Conservation (phyloP, 2,329 filamentous ascomycete genomes). For the Neonectria magnoliae region DNA sequence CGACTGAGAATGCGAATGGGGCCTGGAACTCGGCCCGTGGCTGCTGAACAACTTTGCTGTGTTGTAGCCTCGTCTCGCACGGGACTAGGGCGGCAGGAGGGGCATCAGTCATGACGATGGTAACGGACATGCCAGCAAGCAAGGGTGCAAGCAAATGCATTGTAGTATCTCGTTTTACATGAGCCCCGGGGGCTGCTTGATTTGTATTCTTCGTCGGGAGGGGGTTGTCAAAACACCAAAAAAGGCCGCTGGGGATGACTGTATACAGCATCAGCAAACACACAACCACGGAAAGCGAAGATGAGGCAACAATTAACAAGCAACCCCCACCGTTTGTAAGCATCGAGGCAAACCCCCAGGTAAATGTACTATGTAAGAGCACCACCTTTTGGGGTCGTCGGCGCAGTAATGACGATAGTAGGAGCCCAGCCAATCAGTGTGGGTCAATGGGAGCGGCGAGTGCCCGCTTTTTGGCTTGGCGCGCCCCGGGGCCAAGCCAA, state of each 20-base stretch:
- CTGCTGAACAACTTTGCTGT: slow-evolving; percentile 34
- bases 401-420: slow-evolving; percentile 43
- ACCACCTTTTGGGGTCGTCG: slow-evolving; percentile 16
- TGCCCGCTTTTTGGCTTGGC: slow-evolving; percentile 42
- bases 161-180: background rate
- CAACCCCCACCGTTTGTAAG: slow-evolving; percentile 31
- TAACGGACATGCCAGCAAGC: slow-evolving; percentile 10
- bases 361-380: slow-evolving; percentile 24
- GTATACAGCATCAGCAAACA: slow-evolving; percentile 4
- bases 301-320: slow-evolving; percentile 22
- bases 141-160: background rate
- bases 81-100: slow-evolving; percentile 29
- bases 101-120: slow-evolving; percentile 41
- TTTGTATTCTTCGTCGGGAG: background rate
- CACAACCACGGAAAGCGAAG: slow-evolving; percentile 1
- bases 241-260: slow-evolving; percentile 1
- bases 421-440: slow-evolving; percentile 40
- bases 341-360: slow-evolving; percentile 12
- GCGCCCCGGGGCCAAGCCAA: slow-evolving; percentile 32
- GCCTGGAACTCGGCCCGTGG: slow-evolving; percentile 42
- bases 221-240: background rate
- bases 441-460: background rate
- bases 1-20: slow-evolving; percentile 13
- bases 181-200: slow-evolving; percentile 15
- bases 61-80: slow-evolving; percentile 26